Conservation (phyloP, 163 green algal species). For the Chloromonas sp. region DNA sequence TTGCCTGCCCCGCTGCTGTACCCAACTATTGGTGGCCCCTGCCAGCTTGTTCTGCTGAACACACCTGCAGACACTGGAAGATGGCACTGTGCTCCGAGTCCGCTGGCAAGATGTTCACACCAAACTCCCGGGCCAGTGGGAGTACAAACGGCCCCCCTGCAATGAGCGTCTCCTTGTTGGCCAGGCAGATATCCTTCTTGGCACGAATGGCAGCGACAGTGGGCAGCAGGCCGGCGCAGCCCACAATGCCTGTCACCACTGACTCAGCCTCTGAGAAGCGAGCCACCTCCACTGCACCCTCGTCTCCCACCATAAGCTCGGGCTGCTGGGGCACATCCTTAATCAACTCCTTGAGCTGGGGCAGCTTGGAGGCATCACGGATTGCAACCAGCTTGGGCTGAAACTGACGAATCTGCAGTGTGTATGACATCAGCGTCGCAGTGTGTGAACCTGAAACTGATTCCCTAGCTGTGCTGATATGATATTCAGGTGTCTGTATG, state of each 20-base stretch:
- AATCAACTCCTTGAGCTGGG: constrained; percentile 77
- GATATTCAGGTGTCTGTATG: background rate
- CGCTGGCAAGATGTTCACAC: constrained; percentile 91
- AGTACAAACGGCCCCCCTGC: constrained; percentile 90
- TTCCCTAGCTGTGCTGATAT: background rate
- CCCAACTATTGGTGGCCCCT: no score
- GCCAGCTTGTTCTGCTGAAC: no score
- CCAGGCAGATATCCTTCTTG: constrained; percentile 97
- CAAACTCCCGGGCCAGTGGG: constrained; percentile 83
- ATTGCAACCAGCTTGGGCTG: constrained; percentile 88
- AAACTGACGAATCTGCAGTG: constrained; percentile 76
- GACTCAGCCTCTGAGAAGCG: constrained; percentile 66
- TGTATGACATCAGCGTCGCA: background rate
- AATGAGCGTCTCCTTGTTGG: constrained; percentile 99
- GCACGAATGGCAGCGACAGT: constrained; percentile 93
- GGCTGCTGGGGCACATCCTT: constrained; percentile 67
- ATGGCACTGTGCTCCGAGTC: constrained; percentile 95
- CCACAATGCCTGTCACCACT: constrained; percentile 74
- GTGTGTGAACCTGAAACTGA: background rate
- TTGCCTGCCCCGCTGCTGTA: no score
- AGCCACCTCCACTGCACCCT: constrained; percentile 59
- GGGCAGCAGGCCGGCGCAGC: constrained; percentile 90
- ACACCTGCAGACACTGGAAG: constrained; percentile 85
- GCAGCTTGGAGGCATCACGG: constrained; percentile 46
- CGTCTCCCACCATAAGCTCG: constrained; percentile 76